Evolutionary conservation across 768 basidiomycete genomes (phyloP).

Genomic region (Rubroboletus satanas): DNA sequence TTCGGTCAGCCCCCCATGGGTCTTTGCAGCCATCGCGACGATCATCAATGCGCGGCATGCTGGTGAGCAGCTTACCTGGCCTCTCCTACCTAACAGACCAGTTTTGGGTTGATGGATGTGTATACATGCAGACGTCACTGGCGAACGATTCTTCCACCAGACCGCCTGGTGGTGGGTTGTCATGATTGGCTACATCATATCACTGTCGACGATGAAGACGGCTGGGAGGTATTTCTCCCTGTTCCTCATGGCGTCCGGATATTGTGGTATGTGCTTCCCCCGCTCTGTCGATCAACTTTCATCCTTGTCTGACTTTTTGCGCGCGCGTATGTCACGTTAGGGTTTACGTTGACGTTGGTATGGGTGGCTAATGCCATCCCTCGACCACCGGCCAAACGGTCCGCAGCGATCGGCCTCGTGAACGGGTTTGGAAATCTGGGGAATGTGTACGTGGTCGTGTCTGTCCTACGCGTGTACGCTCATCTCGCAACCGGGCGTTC

Average conservation of each 20-base stretch:
- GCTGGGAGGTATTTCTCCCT: conserved; percentile 56
- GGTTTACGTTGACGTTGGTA: conserved; percentile 45
- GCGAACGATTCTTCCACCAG: conserved; percentile 64
- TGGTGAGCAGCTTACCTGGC: conserved; percentile 24
- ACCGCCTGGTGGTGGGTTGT: conserved; percentile 55
- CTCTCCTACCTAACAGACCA: neutral
- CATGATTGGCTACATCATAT: conserved; percentile 60
- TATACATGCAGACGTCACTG: conserved; percentile 43
- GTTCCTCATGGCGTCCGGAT: conserved; percentile 62
- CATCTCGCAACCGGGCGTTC: neutral
- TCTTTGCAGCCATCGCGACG: conserved; percentile 47
- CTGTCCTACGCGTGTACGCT: neutral
- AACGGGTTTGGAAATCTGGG: conserved; percentile 60
- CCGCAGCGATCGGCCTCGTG: conserved; percentile 58
- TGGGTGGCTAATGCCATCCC: conserved; percentile 63
- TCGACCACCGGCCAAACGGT: conserved; percentile 51
- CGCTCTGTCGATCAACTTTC: neutral
- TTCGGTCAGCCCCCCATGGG: conserved; percentile 54
- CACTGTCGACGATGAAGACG: conserved; percentile 48
- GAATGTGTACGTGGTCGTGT: conserved; percentile 42
- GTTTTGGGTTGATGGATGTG: neutral
- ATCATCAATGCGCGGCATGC: conserved; percentile 57
- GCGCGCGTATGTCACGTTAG: conserved; percentile 11
- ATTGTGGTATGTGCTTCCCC: conserved; percentile 31
- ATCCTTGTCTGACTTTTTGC: neutral